A percentile compares a stretch with the other conserved stretches of the same genome.
Evolutionary conservation across 345 rosid species (phyloP).

Genomic region (Syzygium oleosum): DNA sequence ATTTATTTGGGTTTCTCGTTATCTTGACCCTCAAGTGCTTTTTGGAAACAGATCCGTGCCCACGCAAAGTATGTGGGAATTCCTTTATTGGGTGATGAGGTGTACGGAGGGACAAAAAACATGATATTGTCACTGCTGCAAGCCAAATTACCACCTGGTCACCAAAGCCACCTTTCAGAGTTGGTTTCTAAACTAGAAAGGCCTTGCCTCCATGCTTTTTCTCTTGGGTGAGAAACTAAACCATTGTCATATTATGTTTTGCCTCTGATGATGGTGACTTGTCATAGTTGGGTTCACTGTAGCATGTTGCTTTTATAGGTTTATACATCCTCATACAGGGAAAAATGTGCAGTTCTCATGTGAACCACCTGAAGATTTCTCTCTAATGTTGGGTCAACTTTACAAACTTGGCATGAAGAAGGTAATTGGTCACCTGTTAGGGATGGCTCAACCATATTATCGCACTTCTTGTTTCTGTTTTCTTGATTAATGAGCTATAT

Average conservation of each 20-base stretch:
- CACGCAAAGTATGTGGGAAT: conserved; percentile 79
- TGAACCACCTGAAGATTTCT: conserved; percentile 78
- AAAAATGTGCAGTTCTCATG: conserved; percentile 51
- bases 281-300: not conserved
- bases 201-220: conserved; percentile 88
- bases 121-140: conserved; percentile 73
- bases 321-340: conserved; percentile 61
- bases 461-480: not conserved
- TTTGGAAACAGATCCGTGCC: conserved; percentile 65
- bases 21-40: not conserved
- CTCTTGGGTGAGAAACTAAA: conserved; percentile 57
- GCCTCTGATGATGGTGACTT: not conserved
- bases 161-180: conserved; percentile 27
- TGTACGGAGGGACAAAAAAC: conserved; percentile 76
- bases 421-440: conserved; percentile 12
- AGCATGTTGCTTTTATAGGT: conserved; percentile 32
- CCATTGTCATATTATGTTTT: not conserved
- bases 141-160: conserved; percentile 33
- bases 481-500: not conserved
- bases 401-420: conserved; percentile 50
- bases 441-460: not conserved
- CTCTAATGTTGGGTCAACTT: conserved; percentile 41
- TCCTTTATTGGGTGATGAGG: conserved; percentile 84
- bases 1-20: not conserved
- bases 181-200: conserved; percentile 63